A percentile compares a stretch with the other conserved stretches of the same genome.
Evolutionary conservation across 352 stramenopile species (phyloP).

Genomic region (Aphanomyces stellatus): DNA sequence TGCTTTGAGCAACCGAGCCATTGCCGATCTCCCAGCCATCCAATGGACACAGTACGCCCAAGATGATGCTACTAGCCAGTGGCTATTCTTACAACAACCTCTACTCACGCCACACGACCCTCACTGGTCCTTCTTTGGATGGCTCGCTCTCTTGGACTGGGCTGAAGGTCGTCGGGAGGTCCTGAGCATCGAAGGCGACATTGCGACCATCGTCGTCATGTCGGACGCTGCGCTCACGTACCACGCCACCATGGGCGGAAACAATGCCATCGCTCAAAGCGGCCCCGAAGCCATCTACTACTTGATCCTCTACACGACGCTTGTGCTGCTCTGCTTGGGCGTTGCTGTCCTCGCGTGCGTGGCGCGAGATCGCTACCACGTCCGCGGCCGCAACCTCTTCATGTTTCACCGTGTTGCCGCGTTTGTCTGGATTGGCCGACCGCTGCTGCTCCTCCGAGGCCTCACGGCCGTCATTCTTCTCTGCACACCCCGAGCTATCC

Average conservation of each 20-base stretch:
- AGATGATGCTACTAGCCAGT: not conserved
- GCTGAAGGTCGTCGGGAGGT: not conserved
- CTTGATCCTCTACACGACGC: not conserved
- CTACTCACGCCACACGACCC: not conserved
- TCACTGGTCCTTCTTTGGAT: conserved; percentile 4
- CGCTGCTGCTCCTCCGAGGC: not conserved
- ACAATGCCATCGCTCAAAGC: not conserved
- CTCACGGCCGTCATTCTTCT: not conserved
- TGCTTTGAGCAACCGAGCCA: not conserved
- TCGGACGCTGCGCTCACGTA: not conserved
- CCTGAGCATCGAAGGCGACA: conserved; percentile 2
- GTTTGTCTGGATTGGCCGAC: not conserved
- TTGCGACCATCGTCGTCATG: not conserved
- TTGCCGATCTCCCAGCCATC: not conserved
- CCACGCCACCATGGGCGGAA: not conserved
- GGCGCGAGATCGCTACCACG: not conserved
- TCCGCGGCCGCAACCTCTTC: not conserved
- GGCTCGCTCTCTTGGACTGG: not conserved
- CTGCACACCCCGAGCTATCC: not conserved
- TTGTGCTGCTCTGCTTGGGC: not conserved
- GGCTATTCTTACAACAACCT: not conserved
- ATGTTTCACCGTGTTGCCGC: not conserved
- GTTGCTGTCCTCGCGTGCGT: not conserved
- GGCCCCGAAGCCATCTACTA: not conserved
- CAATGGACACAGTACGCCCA: not conserved